These are phyloP conservation scores for Gymnopilus junonius DNA, from an alignment of 768 basidiomycete species.

Conservation along the genomic window DNA sequence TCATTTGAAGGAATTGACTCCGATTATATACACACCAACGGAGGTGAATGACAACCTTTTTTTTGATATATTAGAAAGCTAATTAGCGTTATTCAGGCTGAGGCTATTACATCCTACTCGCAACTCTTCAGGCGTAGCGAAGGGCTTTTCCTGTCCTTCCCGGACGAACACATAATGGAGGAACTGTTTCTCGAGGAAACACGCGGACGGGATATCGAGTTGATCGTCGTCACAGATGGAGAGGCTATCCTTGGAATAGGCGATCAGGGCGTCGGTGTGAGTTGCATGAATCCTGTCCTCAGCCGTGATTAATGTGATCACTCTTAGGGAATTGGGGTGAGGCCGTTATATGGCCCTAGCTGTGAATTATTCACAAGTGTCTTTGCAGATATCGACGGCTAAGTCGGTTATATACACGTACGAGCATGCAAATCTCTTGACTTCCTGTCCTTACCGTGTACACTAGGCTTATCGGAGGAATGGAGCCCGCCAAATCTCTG, in stretches of 20 bases:
- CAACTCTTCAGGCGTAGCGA: constrained; percentile 82
- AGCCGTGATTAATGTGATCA: neutral
- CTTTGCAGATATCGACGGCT: constrained; percentile 67
- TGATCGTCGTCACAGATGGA: constrained; percentile 84
- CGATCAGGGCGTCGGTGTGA: constrained; percentile 70
- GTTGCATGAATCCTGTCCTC: constrained; percentile 12
- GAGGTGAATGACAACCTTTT: constrained; percentile 46
- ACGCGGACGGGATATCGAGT: constrained; percentile 63
- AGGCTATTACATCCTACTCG: constrained; percentile 84
- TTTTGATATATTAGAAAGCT: neutral
- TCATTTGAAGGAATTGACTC: constrained; percentile 65
- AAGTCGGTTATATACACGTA: constrained; percentile 82
- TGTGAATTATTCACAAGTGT: neutral
- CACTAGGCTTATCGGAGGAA: constrained; percentile 62
- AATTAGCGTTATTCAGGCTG: constrained; percentile 49
- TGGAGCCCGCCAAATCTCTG: constrained; percentile 63
- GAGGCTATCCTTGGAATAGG: constrained; percentile 83
- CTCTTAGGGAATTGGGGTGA: constrained; percentile 23
- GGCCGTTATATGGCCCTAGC: neutral
- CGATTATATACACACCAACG: constrained; percentile 84
- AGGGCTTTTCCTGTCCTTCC: constrained; percentile 73
- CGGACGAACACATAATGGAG: constrained; percentile 70
- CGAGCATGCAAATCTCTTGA: neutral
- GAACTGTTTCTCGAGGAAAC: constrained; percentile 75
- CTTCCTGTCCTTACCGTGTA: neutral